Evolutionary conservation across 2,329 filamentous ascomycete genomes (phyloP), one percentile per base, ranked within the genome.

Genomic region (Pestalotiopsis sp.): DNA sequence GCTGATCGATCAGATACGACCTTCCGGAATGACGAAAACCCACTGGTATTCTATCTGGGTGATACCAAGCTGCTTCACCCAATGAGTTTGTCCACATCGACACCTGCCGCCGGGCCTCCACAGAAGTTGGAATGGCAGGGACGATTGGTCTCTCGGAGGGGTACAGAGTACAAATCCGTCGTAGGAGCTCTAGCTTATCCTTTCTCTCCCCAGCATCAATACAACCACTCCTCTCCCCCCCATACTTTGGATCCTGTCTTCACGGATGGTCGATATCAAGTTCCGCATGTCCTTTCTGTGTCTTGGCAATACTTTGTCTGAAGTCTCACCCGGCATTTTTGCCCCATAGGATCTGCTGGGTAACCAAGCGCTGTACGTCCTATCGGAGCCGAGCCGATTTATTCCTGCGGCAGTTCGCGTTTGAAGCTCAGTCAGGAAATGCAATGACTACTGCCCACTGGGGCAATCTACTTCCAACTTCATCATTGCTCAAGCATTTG

Each of bases 1-100:
- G 71, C 67, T 69, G 59, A 66, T 63, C 68, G 69, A 71, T 44
- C 68, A 7, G 30, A 61, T 61, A 39, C 58, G 58, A 61, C 58
- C 58, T 61, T 61, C 58, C 58, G 35, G 58, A 61, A 61, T 39
- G n/a, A 58, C 30, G 24, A 61, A 13, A 61, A 20, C 26, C 14
- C 35, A n/a, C 11, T 39, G 30, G 14, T 61, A 39, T 61, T 52
- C 44, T n/a, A 52, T 52, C 44, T 52, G 44, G 44, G 44, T 52
- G 20, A 52, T 52, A 52, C 44, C 44, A 52, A 52, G 44, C 44
- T 52, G 44, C 44, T n/a, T 52, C 5, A 22, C 10, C 44, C 44
- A 52, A 52, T 52, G 17, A 52, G 10, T 52, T 52, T 52, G n/a
- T 9, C 44, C 17, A 52, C 7, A n/a, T 52, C 44, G 20, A 52